Percentiles rank a stretch among this genome's conserved stretches.
Evolutionary conservation across 495 filamentous ascomycete genomes (phyloP).

Genomic region (Lepraria neglecta): DNA sequence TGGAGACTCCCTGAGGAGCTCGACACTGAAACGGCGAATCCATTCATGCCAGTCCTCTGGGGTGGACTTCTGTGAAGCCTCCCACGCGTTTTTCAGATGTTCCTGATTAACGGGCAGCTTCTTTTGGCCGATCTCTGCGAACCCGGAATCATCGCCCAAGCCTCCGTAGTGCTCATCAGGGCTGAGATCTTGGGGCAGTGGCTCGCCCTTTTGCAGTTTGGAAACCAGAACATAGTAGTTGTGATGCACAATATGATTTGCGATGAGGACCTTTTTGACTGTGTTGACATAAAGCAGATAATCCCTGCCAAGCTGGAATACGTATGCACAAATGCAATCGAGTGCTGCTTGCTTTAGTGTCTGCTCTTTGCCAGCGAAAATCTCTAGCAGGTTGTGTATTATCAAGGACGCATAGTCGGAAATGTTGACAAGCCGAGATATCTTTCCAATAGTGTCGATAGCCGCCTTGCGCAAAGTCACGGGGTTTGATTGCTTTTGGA

Average conservation of each 20-base stretch:
- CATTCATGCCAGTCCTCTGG: constrained; percentile 98
- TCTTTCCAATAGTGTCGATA: constrained; percentile 88
- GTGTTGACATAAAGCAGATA: constrained; percentile 89
- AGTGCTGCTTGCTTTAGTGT: constrained; percentile 75
- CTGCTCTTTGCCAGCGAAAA: constrained; percentile 66
- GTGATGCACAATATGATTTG: constrained; percentile 67
- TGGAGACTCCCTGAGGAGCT: constrained; percentile 89
- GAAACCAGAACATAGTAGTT: constrained; percentile 87
- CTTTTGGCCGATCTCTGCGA: constrained; percentile 80
- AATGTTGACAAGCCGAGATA: constrained; percentile 95
- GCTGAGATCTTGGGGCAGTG: constrained; percentile 87
- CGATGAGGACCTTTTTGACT: constrained; percentile 67
- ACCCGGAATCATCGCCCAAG: constrained; percentile 66
- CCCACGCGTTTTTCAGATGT: constrained; percentile 96
- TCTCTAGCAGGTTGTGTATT: constrained; percentile 78
- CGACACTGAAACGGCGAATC: constrained; percentile 94
- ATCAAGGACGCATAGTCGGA: constrained; percentile 95
- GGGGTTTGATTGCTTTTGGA: constrained; percentile 77
- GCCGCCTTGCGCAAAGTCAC: constrained; percentile 72
- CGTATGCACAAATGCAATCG: constrained; percentile 89
- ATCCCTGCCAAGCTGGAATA: constrained; percentile 91
- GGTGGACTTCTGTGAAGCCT: constrained; percentile 89
- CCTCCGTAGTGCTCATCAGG: constrained; percentile 78
- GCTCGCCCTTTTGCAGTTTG: constrained; percentile 89
- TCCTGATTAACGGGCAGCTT: constrained; percentile 94